phyloP scores from a whole-genome alignment of 2,329 filamentous ascomycete genomes.

The Pseudogymnoascus sp. region DNA sequence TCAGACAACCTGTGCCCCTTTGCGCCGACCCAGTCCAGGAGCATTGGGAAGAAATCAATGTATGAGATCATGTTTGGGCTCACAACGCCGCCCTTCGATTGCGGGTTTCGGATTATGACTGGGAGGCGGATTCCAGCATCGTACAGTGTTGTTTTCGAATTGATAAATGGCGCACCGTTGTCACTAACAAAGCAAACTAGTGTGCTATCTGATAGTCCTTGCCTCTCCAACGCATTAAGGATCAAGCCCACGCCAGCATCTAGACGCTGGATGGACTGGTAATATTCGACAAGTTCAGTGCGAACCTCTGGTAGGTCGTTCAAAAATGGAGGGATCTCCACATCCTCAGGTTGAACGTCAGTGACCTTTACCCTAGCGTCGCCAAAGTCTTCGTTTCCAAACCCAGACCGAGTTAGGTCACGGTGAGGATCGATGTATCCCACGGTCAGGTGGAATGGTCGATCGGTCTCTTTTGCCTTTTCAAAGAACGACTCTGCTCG shows the following conservation, averaged over 20 bases:
- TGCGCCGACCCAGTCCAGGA: constrained; percentile 30
- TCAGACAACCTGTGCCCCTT: constrained; percentile 14
- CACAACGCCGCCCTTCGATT: constrained; percentile 18
- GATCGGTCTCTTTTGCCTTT: constrained; percentile 24
- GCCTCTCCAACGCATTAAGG: constrained; percentile 24
- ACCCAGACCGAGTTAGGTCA: constrained; percentile 31
- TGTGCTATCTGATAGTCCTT: constrained; percentile 27
- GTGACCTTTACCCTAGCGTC: constrained; percentile 12
- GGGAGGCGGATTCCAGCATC: constrained; percentile 35
- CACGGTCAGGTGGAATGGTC: constrained; percentile 40
- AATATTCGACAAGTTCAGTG: constrained; percentile 25
- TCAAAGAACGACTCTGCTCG: constrained; percentile 34
- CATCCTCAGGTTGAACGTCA: constrained; percentile 9
- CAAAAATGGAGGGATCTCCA: constrained; percentile 22
- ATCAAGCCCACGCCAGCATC: constrained; percentile 33
- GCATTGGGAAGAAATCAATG: constrained; percentile 34
- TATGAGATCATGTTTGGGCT: constrained; percentile 35
- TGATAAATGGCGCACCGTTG: constrained; percentile 37
- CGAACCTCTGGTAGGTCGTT: constrained; percentile 23
- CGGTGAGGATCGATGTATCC: constrained; percentile 42
- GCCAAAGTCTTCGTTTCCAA: constrained; percentile 27
- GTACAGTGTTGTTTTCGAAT: constrained; percentile 37
- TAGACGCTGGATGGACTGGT: constrained; percentile 23
- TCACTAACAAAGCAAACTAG: constrained; percentile 35
- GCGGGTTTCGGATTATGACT: constrained; percentile 30